phyloP scores from a whole-genome alignment of 208 protist species.

The Leishmania aethiopica region DNA sequence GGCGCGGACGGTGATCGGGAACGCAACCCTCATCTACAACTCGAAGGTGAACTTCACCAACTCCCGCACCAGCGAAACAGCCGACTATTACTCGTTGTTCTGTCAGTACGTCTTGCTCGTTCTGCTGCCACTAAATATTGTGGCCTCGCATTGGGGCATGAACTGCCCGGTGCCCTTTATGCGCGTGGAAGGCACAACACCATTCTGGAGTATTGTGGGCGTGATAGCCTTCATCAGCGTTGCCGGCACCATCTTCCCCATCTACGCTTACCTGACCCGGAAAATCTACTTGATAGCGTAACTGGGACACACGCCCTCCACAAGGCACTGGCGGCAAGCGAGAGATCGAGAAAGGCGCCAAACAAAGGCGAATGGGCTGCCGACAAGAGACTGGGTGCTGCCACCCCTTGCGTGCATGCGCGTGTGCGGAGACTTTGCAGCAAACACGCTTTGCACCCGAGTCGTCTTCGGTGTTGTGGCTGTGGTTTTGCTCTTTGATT shows the following conservation, averaged over 20 bases:
- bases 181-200: slow-evolving; percentile 28
- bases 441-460: not conserved
- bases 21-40: slow-evolving; percentile 72
- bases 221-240: slow-evolving; percentile 29
- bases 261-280: slow-evolving; percentile 46
- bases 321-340: not conserved
- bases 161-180: slow-evolving; percentile 60
- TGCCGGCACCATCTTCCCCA: slow-evolving; percentile 30
- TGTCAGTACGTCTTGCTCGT: slow-evolving; percentile 49
- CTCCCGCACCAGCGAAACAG: slow-evolving; percentile 40
- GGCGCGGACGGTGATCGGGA: slow-evolving; percentile 51
- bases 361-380: not conserved
- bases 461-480: not conserved
- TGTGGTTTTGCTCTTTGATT: not conserved
- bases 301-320: not conserved
- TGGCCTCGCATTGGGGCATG: slow-evolving; percentile 73
- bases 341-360: not conserved
- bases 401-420: not conserved
- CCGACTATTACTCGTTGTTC: slow-evolving; percentile 60
- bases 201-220: slow-evolving; percentile 59
- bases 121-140: slow-evolving; percentile 51
- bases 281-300: slow-evolving; percentile 44
- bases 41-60: slow-evolving; percentile 47
- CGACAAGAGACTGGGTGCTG: not conserved
- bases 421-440: not conserved